Evolutionary conservation across 2,329 filamentous ascomycete species (phyloP), one percentile per base, ranked within the genome.

Genomic region (Rutstroemia sp.): DNA sequence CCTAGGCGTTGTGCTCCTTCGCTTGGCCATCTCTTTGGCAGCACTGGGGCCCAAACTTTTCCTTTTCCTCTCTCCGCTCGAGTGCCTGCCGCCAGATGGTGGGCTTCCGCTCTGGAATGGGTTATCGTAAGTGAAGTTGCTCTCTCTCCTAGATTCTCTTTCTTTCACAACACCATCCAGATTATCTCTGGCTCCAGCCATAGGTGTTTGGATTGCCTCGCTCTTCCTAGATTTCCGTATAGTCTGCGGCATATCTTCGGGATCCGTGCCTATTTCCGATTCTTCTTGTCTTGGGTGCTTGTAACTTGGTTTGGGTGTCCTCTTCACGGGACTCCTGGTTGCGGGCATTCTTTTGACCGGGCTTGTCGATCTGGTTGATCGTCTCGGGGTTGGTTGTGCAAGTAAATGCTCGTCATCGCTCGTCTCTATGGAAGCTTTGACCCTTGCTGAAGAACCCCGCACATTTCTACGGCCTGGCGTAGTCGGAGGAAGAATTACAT

Each of bases 61-160:
- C 18, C 66, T 78, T 64, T 75, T 77, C 61, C 80, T 75, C 44
- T 79, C 77, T 58, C 73, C 73, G 62, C 69, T 73, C 21, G 79
- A 73, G 27, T 69, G 75, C 75, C 27, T 77, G 1, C 72, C 71
- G n/a, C 74, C 69, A 5, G 79, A 72, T 1, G 89, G 85, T 9
- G 89, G 87, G 70, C 86, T 88, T 42, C 90, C 87, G 68, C 88
- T 89, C 70, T 97, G 92, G 69, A 97, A 97, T 0, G 92, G 92
- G 66, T 97, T 97, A 54, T 96, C 90, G 63, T 86, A 81, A 1
- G 87, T 90, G 71, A 97, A 97, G 34, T 88, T 86, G 65, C 79
- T 87, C 37, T 80, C 79, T 6, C 79, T 69, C 44, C 63, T 62
- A 7, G 64, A 62, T 10, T 51, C 47, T 37, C 19, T 51, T 3